Evolutionary conservation across 352 stramenopile genomes (phyloP).

Genomic region (Pythium volutum): DNA sequence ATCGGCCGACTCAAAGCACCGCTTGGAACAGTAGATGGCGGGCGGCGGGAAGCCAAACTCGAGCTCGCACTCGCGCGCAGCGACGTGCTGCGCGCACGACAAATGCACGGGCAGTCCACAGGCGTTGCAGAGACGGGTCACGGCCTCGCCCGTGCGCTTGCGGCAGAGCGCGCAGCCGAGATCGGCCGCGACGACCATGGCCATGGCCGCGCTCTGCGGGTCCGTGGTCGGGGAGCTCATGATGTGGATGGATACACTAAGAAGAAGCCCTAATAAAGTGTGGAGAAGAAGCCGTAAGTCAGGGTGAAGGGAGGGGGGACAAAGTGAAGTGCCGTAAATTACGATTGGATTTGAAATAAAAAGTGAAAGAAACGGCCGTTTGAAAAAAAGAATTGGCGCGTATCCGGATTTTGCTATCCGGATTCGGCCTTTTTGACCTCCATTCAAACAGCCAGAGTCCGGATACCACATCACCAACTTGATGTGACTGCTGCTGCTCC

Average conservation of each 20-base stretch:
- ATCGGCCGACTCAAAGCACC: constrained; percentile 35
- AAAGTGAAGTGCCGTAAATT: constrained; percentile 5
- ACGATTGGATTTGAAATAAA: constrained; percentile 4
- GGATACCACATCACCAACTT: not conserved
- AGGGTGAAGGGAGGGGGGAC: constrained; percentile 6
- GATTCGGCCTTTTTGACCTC: not conserved
- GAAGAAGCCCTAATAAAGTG: constrained; percentile 22
- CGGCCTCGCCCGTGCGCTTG: constrained; percentile 31
- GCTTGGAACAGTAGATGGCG: constrained; percentile 37
- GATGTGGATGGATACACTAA: not conserved
- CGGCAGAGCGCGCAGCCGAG: constrained; percentile 31
- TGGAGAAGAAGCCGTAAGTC: not conserved
- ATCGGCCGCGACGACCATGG: constrained; percentile 20
- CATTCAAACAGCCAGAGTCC: too few relatives aligned
- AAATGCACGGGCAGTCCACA: constrained; percentile 36
- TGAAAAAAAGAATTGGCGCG: not conserved
- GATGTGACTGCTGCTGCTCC: not conserved
- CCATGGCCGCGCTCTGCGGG: constrained; percentile 8
- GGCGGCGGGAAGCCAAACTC: constrained; percentile 32
- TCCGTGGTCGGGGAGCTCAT: constrained; percentile 5
- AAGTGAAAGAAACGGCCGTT: not conserved
- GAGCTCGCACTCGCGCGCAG: constrained; percentile 34
- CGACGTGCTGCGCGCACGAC: constrained; percentile 36
- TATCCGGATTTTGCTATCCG: not conserved
- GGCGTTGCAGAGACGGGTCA: constrained; percentile 35